These are phyloP conservation scores for Boehmeria nivea DNA, from an alignment of 306 rosid genomes.

Conservation along the genomic window DNA sequence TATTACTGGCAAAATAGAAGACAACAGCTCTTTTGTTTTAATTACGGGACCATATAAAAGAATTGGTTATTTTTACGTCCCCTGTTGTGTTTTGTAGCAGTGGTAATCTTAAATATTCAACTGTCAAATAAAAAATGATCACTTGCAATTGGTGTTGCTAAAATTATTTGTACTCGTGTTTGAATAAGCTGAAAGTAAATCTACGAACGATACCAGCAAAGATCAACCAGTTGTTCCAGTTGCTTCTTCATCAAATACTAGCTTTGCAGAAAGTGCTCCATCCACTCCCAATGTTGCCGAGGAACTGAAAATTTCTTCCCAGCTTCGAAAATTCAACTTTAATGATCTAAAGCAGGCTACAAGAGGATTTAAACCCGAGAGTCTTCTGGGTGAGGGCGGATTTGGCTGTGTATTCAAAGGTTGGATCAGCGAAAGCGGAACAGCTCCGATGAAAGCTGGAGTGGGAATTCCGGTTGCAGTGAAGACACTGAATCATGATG, in stretches of 20 bases:
- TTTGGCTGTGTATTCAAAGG: conserved; percentile 63
- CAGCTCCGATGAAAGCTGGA: conserved; percentile 32
- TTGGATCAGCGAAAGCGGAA: conserved; percentile 31
- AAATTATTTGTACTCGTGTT: conserved; percentile 4
- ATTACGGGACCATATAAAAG: no score
- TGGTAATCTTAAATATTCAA: background rate
- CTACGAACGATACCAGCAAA: conserved; percentile 18
- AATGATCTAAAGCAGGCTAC: conserved; percentile 45
- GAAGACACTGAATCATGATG: conserved; percentile 43
- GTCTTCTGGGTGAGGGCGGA: conserved; percentile 51
- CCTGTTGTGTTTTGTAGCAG: background rate
- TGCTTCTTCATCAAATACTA: conserved; percentile 29
- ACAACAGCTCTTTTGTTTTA: no score
- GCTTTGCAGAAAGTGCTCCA: conserved; percentile 27
- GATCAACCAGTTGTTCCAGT: conserved; percentile 21
- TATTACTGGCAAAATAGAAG: no score
- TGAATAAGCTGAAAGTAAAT: conserved; percentile 29
- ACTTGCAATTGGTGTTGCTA: background rate
- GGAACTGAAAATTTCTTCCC: conserved; percentile 35
- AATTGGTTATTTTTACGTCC: no score
- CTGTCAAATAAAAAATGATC: background rate
- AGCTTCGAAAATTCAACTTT: conserved; percentile 39
- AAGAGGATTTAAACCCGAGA: conserved; percentile 33
- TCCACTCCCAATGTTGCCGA: conserved; percentile 28
- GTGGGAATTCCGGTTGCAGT: conserved; percentile 52